Base-by-base conservation (phyloP, 257 asterid genomes). In the Penstemon newberryi region DNA sequence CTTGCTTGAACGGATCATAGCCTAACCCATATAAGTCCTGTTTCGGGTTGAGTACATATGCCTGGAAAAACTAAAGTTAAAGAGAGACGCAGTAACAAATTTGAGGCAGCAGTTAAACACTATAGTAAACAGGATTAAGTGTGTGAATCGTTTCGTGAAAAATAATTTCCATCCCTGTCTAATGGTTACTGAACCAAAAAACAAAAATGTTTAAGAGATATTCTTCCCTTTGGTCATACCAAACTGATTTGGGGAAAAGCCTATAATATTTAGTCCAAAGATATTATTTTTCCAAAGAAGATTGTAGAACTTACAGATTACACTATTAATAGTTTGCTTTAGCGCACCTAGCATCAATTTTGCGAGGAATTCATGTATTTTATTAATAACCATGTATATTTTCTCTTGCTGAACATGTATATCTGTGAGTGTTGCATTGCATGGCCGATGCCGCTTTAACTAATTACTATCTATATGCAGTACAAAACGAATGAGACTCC, bases 1-100 rank as follows among this genome's bases (percentile, higher is more conserved):
- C 97, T 73, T 88, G 87, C 88, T 90, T 93, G 88, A 79, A 93
- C 59, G 99, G 99, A 82, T 93, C 99, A 72, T 77, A 93, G 74
- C 97, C 97, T 75, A 93, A 80, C 59, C 99, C 99, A 83, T 85
- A 68, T 72, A 85, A 74, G 80, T 93, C 95, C 77, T 84, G 90
- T 88, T 93, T 93, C n/a, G 96, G 97, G 66, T 84, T 85, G 68
- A 88, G 75, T 33, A 90, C 92, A 77, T 81, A 88, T 66, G 77
- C 94, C 97, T 93, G 70, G 60, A 76, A 70, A 44, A 49, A 65
- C 11, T 45, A 51, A 66, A 67, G 62, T 47, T 70, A 41, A 60
- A 18, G 37, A 33, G 42, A 39, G 55, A 43, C 1, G 18, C 50
- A 63, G 25, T 59, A 57, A 65, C 59, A 67, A 65, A 60, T 56